Conservation (phyloP, 2,329 filamentous ascomycete species). For the Aaosphaeria arxii region DNA sequence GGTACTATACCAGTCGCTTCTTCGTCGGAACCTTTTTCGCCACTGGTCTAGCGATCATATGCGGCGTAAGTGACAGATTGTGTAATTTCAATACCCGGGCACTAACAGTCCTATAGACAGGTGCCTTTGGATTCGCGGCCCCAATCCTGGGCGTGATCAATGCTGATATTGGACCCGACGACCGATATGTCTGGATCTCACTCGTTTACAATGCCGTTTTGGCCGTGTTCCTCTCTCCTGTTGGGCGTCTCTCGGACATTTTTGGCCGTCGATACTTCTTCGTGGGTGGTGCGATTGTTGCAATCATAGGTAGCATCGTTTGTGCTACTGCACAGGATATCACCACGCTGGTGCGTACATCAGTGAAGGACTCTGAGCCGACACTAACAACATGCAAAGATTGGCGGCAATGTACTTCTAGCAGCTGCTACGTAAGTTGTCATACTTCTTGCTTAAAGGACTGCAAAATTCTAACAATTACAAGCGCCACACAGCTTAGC, state of each 20-base stretch:
- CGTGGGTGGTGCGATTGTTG: conserved; percentile 22
- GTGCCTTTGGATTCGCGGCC: conserved; percentile 5
- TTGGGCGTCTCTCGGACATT: conserved; percentile 18
- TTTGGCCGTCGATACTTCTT: conserved; percentile 28
- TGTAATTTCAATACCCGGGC: neutral
- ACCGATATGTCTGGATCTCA: conserved; percentile 5
- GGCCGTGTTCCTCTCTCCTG: conserved; percentile 1
- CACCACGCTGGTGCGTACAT: neutral
- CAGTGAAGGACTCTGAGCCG: too few relatives aligned
- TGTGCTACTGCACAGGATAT: conserved; percentile 1
- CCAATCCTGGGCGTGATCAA: conserved; percentile 6
- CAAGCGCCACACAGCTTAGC: conserved; percentile 11
- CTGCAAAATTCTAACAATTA: neutral
- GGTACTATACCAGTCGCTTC: neutral
- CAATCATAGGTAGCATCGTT: conserved; percentile 6
- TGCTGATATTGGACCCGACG: conserved; percentile 5
- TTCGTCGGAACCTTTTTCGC: neutral
- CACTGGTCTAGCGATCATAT: neutral
- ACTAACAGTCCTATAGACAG: neutral
- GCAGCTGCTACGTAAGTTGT: neutral
- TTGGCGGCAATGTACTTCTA: neutral
- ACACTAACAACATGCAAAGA: neutral
- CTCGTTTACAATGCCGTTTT: conserved; percentile 3
- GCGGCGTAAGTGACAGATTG: neutral
- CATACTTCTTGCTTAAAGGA: neutral